Evolutionary conservation across 768 basidiomycete species (phyloP).

Genomic region (Xanthoconium purpureum): DNA sequence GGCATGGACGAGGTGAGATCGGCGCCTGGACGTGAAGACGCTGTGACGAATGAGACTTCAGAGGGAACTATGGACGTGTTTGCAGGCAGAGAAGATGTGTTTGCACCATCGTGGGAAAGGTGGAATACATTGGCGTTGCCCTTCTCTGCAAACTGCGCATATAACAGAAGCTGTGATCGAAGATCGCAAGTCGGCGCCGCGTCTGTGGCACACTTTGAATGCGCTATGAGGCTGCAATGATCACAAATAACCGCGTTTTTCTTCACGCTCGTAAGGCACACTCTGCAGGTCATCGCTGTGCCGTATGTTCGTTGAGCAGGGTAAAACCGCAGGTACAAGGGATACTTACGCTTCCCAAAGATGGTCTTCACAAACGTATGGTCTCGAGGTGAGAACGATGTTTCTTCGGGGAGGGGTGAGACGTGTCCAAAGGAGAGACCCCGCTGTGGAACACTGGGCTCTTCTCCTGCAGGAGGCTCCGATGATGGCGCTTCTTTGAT

Average conservation of each 20-base stretch:
- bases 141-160: conserved; percentile 75
- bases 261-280: conserved; percentile 78
- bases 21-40: conserved; percentile 46
- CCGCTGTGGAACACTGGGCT: conserved; percentile 36
- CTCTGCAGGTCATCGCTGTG: conserved; percentile 81
- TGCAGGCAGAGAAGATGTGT: background rate
- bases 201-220: conserved; percentile 69
- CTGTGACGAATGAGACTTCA: conserved; percentile 52
- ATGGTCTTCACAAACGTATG: conserved; percentile 91
- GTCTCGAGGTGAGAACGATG: conserved; percentile 55
- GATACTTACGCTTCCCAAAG: conserved; percentile 80
- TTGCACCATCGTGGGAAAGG: conserved; percentile 48
- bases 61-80: conserved; percentile 43
- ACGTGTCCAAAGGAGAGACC: conserved; percentile 38
- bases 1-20: conserved; percentile 39
- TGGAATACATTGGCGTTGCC: conserved; percentile 56
- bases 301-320: conserved; percentile 7
- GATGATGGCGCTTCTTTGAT: conserved; percentile 39
- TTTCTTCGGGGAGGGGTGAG: conserved; percentile 30
- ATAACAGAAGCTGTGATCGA: conserved; percentile 73
- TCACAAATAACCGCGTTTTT: conserved; percentile 86
- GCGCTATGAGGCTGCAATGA: conserved; percentile 85
- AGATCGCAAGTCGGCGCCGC: conserved; percentile 82
- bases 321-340: background rate
- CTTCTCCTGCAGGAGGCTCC: conserved; percentile 44